phyloP scores from a whole-genome alignment of 352 stramenopile genomes.

The Stephanocyclus meneghinianus region DNA sequence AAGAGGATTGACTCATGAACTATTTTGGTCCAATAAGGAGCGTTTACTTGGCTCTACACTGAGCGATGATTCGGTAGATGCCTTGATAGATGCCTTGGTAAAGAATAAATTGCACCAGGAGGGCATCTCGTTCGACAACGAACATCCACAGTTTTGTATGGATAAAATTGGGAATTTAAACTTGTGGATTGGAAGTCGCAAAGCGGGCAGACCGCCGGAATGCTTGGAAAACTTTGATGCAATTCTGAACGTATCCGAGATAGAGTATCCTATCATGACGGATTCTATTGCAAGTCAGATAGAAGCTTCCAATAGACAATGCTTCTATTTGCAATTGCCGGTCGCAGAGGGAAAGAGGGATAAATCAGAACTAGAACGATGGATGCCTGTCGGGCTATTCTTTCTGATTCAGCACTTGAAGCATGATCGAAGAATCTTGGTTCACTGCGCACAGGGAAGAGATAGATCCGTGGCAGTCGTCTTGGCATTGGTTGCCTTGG shows the following conservation, averaged over 20 bases:
- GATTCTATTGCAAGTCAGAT: constrained; percentile 11
- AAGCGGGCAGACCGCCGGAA: constrained; percentile 52
- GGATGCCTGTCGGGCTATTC: constrained; percentile 59
- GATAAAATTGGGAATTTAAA: constrained; percentile 53
- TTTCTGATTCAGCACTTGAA: constrained; percentile 60
- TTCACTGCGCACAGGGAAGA: constrained; percentile 74
- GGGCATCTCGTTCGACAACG: not conserved
- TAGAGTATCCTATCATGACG: constrained; percentile 59
- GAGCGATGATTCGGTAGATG: constrained; percentile 42
- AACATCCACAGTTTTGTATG: not conserved
- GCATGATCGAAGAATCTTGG: constrained; percentile 49
- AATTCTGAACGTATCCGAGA: constrained; percentile 73
- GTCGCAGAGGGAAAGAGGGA: constrained; percentile 73
- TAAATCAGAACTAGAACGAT: constrained; percentile 59
- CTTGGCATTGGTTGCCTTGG: constrained; percentile 46
- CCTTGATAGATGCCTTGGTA: constrained; percentile 51
- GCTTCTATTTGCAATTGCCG: constrained; percentile 68
- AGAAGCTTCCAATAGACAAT: not conserved
- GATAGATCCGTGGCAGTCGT: constrained; percentile 72
- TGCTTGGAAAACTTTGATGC: constrained; percentile 74
- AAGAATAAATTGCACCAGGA: constrained; percentile 11
- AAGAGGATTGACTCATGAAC: constrained; percentile 46
- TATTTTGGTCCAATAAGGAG: constrained; percentile 64
- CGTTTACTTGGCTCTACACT: constrained; percentile 21
- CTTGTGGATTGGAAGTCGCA: constrained; percentile 62